phyloP scores from a whole-genome alignment of 805 yeast genomes.

The Zygosaccharomyces gambellarensis region DNA sequence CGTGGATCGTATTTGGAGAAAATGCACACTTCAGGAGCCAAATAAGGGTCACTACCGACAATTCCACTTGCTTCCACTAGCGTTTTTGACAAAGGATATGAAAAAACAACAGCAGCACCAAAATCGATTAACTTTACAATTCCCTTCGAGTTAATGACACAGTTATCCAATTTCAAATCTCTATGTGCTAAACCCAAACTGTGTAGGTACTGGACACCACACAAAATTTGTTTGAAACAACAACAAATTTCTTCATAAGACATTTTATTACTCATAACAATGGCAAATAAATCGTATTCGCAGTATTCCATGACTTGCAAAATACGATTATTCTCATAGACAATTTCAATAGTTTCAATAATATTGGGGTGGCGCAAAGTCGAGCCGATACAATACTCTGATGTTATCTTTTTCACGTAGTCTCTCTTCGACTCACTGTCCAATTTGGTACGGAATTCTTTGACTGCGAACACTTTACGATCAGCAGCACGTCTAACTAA shows the following conservation, averaged over 20 bases:
- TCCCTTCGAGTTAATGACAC: slow-evolving; percentile 79
- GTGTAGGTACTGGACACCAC: slow-evolving; percentile 79
- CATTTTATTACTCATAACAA: slow-evolving; percentile 93
- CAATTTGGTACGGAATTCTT: slow-evolving; percentile 79
- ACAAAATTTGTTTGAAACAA: slow-evolving; percentile 80
- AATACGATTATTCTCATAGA: slow-evolving; percentile 80
- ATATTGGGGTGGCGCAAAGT: slow-evolving; percentile 86
- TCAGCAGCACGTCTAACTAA: slow-evolving; percentile 65
- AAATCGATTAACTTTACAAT: slow-evolving; percentile 88
- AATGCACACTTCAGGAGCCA: slow-evolving; percentile 89
- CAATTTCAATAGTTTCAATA: slow-evolving; percentile 85
- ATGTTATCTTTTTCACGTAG: slow-evolving; percentile 86
- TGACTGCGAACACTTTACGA: slow-evolving; percentile 77
- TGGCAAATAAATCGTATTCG: slow-evolving; percentile 87
- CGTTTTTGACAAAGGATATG: slow-evolving; percentile 74
- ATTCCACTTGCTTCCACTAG: slow-evolving; percentile 76
- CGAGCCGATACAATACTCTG: slow-evolving; percentile 91
- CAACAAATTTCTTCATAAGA: slow-evolving; percentile 71
- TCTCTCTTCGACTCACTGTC: slow-evolving; percentile 73
- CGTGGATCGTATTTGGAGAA: slow-evolving; percentile 82
- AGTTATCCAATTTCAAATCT: slow-evolving; percentile 86
- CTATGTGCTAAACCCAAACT: slow-evolving; percentile 84
- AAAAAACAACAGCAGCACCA: slow-evolving; percentile 88
- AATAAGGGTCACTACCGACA: slow-evolving; percentile 83
- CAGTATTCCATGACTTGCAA: slow-evolving; percentile 94